phyloP scores from a whole-genome alignment of 2,329 filamentous ascomycete species.

The Xylaria sp. region DNA sequence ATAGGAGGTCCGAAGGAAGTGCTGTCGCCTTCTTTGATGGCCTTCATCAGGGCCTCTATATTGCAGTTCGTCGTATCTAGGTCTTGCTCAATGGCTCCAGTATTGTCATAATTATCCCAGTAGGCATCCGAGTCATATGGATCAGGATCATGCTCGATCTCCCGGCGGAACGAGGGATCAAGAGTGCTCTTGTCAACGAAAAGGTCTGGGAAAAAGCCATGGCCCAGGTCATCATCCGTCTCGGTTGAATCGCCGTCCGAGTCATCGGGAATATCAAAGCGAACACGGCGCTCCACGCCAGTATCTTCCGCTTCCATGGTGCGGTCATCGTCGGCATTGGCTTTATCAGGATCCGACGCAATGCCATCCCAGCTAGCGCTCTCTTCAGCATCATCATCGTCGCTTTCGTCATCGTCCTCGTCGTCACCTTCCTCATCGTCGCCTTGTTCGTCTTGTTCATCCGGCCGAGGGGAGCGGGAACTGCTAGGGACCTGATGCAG shows the following conservation, averaged over 20 bases:
- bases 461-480: conserved; percentile 58
- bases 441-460: conserved; percentile 43
- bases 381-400: conserved; percentile 44
- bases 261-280: conserved; percentile 68
- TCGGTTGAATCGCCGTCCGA: conserved; percentile 70
- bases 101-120: conserved; percentile 62
- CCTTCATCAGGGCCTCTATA: conserved; percentile 44
- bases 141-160: conserved; percentile 70
- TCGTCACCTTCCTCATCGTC: conserved; percentile 45
- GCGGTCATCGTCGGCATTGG: conserved; percentile 46
- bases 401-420: conserved; percentile 42
- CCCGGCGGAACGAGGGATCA: conserved; percentile 71
- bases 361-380: conserved; percentile 60
- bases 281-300: conserved; percentile 66
- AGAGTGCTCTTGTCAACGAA: conserved; percentile 76
- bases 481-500: conserved; percentile 41
- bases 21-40: conserved; percentile 43
- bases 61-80: conserved; percentile 42
- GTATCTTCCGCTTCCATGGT: conserved; percentile 31
- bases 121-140: conserved; percentile 60
- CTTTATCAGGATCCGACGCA: conserved; percentile 48
- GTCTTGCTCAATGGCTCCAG: conserved; percentile 42
- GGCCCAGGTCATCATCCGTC: conserved; percentile 62
- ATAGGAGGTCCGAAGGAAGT: conserved; percentile 48
- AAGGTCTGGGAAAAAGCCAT: conserved; percentile 71